Evolutionary conservation across 2,329 filamentous ascomycete species (phyloP), one percentile per base, ranked within the genome.

Genomic region (Hymenoscyphus fraxineus): DNA sequence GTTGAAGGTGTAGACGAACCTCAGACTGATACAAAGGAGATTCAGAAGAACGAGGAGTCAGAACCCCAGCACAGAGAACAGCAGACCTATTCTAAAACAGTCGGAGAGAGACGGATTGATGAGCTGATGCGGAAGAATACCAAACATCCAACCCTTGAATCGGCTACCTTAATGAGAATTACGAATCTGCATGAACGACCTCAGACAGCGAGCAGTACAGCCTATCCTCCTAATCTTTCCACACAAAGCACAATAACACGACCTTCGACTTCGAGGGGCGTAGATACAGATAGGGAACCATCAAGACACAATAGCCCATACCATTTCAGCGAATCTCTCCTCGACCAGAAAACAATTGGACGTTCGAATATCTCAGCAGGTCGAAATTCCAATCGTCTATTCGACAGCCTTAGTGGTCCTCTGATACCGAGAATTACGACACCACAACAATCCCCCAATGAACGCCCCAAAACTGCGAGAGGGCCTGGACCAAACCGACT

Each of bases 151-250:
- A 44, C 41, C 16, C 32, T 64, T 12, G 62, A 59, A 39, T 60
- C 62, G 12, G 58, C 62, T 16, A 64, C 58, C 22, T 44, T 64
- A 4, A 47, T 58, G 44, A 60, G 56, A 40, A 64, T 60, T 32
- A 64, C 58, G 22, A 64, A 51, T 10, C 9, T 60, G 10, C 31
- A n/a, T 15, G 56, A 55, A 6, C 41, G 32, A 47, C 60, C 54
- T 13, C 31, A 58, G 22, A 62, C 40, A n/a, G 40, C 60, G 16
- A 39, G 35, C 6, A 61, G 60, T 13, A 32, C 44, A 38, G 38
- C 19, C 6, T 40, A n/a, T 19, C 56, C 56, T 15, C 32, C 56
- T 9, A 27, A 27, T 54, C 47, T 31, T 31, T 35, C 40, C 31
- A 54, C 10, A 4, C 51, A 32, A 22, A 39, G n/a, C 31, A 55